Conservation (phyloP, 352 stramenopile genomes). For the Globisporangium nodosum region DNA sequence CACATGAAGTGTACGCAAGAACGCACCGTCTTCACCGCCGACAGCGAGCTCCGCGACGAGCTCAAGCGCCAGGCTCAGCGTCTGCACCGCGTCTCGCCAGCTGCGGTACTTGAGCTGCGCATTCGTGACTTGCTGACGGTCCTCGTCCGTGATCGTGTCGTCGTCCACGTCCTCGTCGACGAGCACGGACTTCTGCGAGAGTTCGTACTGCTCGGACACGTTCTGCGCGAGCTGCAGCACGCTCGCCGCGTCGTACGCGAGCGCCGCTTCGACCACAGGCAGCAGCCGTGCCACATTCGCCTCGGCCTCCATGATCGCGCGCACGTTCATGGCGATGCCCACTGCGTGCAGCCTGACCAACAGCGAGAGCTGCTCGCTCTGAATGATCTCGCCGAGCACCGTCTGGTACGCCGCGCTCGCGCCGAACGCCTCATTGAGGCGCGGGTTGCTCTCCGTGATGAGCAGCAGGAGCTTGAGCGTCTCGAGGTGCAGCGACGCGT, state of each 20-base stretch:
- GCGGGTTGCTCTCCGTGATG: slow-evolving; percentile 78
- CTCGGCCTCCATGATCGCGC: slow-evolving; percentile 67
- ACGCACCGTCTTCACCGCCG: slow-evolving; percentile 38
- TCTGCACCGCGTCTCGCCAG: slow-evolving; percentile 81
- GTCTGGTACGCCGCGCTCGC: slow-evolving; percentile 56
- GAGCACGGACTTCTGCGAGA: slow-evolving; percentile 53
- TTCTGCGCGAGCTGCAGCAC: slow-evolving; percentile 74
- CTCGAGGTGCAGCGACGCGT: slow-evolving; percentile 63
- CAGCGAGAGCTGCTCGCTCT: slow-evolving; percentile 45
- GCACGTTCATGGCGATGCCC: slow-evolving; percentile 77
- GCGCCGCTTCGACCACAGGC: slow-evolving; percentile 56
- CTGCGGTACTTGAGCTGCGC: slow-evolving; percentile 63
- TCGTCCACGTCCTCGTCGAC: slow-evolving; percentile 65
- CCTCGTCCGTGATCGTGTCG: slow-evolving; percentile 50
- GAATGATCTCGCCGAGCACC: slow-evolving; percentile 59
- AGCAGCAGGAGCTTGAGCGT: slow-evolving; percentile 77
- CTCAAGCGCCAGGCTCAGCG: slow-evolving; percentile 72
- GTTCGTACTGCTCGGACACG: slow-evolving; percentile 45
- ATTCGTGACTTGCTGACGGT: slow-evolving; percentile 51
- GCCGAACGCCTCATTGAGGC: slow-evolving; percentile 62
- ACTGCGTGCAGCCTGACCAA: slow-evolving; percentile 52
- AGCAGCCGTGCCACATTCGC: slow-evolving; percentile 61
- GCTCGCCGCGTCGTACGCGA: slow-evolving; percentile 76
- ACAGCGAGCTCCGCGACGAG: slow-evolving; percentile 62
- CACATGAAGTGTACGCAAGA: not conserved